phyloP scores from a whole-genome alignment of 371 early-diverging fungal species.

The Umbelopsis sp. region DNA sequence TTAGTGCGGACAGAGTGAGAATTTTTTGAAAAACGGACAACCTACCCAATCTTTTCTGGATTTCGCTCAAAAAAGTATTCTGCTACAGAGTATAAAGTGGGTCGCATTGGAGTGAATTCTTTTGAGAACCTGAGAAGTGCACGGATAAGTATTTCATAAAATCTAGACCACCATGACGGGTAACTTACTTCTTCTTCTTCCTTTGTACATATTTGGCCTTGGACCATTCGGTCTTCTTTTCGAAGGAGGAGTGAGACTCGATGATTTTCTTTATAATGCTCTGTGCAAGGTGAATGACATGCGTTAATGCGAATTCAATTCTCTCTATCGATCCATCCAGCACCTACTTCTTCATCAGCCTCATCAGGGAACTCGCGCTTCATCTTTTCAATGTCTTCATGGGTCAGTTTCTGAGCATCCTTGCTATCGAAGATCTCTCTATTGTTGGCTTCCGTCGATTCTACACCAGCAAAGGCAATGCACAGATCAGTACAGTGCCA shows the following conservation, averaged over 20 bases:
- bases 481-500: background rate
- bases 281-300: conserved; percentile 29
- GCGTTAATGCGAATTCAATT: background rate
- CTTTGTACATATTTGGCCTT: conserved; percentile 95
- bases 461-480: conserved; percentile 24
- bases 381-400: conserved; percentile 83
- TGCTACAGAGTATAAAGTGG: conserved; percentile 78
- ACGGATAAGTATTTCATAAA: background rate
- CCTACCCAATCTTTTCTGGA: conserved; percentile 79
- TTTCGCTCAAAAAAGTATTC: conserved; percentile 81
- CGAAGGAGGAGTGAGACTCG: conserved; percentile 84
- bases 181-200: conserved; percentile 84
- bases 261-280: conserved; percentile 79
- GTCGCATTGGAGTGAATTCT: conserved; percentile 80
- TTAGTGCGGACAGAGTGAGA: background rate
- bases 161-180: no score
- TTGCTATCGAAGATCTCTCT: conserved; percentile 75
- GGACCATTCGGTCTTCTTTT: conserved; percentile 92
- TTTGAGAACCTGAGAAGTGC: conserved; percentile 71
- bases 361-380: conserved; percentile 80
- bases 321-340: background rate
- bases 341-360: conserved; percentile 39
- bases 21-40: background rate
- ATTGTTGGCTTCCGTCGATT: conserved; percentile 88
- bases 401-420: conserved; percentile 77